Percentiles rank a stretch among this genome's conserved stretches.
phyloP scores from a whole-genome alignment of 2,329 filamentous ascomycete genomes.

The Ophiostoma angusticollis region DNA sequence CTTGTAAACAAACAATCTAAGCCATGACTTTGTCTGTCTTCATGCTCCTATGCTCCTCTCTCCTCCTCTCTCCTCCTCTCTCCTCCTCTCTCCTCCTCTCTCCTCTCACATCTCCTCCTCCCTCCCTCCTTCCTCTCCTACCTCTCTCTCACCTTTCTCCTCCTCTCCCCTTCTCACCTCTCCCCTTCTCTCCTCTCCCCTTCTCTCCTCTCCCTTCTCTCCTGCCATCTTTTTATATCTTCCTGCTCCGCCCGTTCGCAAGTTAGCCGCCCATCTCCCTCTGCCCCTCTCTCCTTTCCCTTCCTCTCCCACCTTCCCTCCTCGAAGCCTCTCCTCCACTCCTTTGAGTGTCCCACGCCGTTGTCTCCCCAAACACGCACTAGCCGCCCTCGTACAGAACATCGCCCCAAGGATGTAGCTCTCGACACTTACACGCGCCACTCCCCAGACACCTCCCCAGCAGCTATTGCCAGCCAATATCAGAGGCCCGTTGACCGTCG shows the following conservation, averaged over 20 bases:
- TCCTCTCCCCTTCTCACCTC: neutral
- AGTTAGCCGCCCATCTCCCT: no score
- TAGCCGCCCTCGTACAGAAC: slow-evolving; percentile 6
- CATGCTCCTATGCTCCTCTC: neutral
- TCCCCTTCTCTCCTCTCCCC: neutral
- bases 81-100: neutral
- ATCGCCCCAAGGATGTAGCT: no score
- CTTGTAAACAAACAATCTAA: no score
- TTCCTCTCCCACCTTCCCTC: neutral
- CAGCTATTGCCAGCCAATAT: slow-evolving; percentile 34
- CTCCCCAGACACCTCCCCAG: no score
- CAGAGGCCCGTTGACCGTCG: slow-evolving; percentile 27
- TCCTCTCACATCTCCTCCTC: neutral
- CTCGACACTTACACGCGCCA: no score
- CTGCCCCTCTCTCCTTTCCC: neutral
- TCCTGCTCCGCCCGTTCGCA: no score
- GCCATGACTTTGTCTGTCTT: no score
- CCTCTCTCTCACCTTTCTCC: neutral
- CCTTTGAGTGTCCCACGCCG: neutral
- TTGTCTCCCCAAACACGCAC: neutral
- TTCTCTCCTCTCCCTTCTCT: neutral
- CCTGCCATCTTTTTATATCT: neutral
- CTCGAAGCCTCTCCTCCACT: neutral
- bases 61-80: neutral
- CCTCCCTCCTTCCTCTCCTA: neutral